Evolutionary conservation across 2,329 filamentous ascomycete species (phyloP), one percentile per base, ranked within the genome.

Genomic region (Xylaria sp.): DNA sequence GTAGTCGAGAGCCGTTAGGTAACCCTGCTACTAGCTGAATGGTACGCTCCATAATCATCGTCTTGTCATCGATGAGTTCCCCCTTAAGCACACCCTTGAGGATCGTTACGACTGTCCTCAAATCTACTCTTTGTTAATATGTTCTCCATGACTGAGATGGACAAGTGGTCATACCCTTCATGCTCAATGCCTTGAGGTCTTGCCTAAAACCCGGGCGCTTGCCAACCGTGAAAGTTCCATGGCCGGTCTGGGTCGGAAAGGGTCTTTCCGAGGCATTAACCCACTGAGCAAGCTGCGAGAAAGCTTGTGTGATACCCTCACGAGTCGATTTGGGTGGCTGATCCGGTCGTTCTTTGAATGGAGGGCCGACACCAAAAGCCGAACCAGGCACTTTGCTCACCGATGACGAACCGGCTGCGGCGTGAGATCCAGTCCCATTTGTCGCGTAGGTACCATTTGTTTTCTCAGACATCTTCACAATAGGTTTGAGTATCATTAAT

Each of bases 11-110:
- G 61, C 85, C 81, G 56, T 84, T 79, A 0, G 89, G 90, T 38
- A 93, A 81, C 36, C 85, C 86, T 13, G 89, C 84, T 5, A 92
- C 90, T 17, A 93, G 82, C 81, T 90, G 86, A 67, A 93, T 92
- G 5, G 90, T 84, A 7, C 87, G 83, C 77, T 93, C 91, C 88
- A 93, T 92, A 50, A 93, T 81, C 83, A 92, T 91, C 1, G 89
- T 91, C 79, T 91, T 92, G 80, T 95, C 92, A 73, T 95, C 89
- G 5, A 87, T 79, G 11, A 90, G 82, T 54, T 85, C 84, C 0
- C 90, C 89, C 71, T 87, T 89, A 36, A 89, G 77, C 78, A 92
- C 89, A 67, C 81, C 83, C 61, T 86, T 84, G 64, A 92, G 80
- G 42, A 93, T 79, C 5, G 86, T 82, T 50, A 86, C 77, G 20